Conservation (phyloP, 2,329 filamentous ascomycete species). For the Trichoderma breve region DNA sequence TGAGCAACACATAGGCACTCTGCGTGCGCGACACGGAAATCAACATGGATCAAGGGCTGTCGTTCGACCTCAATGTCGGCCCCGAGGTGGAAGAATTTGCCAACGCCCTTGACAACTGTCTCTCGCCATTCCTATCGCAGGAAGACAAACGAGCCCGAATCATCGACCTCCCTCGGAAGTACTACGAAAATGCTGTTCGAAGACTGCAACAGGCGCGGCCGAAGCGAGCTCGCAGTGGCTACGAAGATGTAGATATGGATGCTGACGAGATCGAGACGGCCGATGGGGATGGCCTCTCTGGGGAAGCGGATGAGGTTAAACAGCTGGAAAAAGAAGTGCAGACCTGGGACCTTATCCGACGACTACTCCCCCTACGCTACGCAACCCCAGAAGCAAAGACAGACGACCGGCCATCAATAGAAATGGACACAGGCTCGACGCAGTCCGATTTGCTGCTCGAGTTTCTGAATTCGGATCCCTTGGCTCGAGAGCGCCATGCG, state of each 20-base stretch:
- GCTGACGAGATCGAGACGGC: constrained; percentile 49
- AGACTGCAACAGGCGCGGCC: constrained; percentile 34
- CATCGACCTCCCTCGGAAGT: constrained; percentile 59
- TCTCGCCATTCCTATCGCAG: constrained; percentile 46
- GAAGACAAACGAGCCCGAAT: constrained; percentile 62
- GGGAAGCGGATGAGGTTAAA: constrained; percentile 33
- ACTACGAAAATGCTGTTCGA: constrained; percentile 54
- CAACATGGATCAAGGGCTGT: constrained; percentile 28
- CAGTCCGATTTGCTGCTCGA: constrained; percentile 55
- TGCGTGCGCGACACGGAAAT: constrained; percentile 24
- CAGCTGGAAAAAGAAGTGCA: constrained; percentile 79
- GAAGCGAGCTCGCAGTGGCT: constrained; percentile 30
- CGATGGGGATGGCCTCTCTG: constrained; percentile 27
- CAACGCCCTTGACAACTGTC: constrained; percentile 74
- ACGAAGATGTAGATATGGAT: constrained; percentile 55
- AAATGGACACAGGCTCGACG: constrained; percentile 25
- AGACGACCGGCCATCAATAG: constrained; percentile 34
- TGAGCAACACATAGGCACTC: neutral
- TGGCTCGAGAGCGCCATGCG: constrained; percentile 73
- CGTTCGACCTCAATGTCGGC: constrained; percentile 57
- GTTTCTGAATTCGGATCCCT: constrained; percentile 70
- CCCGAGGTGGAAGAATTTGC: constrained; percentile 87
- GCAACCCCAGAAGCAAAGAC: constrained; percentile 30
- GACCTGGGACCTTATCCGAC: constrained; percentile 82
- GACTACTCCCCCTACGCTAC: constrained; percentile 71